phyloP scores from a whole-genome alignment of 495 filamentous ascomycete genomes.

The Extremus antarcticus region DNA sequence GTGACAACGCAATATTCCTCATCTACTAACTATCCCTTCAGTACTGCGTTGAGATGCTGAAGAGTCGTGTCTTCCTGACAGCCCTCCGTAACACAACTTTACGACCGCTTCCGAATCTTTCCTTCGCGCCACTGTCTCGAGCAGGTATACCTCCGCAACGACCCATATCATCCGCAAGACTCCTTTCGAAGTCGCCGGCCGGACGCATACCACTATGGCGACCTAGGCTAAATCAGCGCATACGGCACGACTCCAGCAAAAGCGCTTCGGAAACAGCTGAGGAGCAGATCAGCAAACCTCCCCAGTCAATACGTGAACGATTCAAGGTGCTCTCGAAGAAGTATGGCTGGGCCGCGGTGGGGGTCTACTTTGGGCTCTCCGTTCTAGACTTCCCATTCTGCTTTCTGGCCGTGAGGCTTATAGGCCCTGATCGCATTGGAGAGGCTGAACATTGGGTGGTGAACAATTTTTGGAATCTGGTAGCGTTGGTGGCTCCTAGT shows the following conservation, averaged over 20 bases:
- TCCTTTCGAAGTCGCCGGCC: background rate
- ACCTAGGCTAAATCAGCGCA: background rate
- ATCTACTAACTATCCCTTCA: background rate
- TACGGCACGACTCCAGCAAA: constrained; percentile 2
- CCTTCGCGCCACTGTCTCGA: background rate
- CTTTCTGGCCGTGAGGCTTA: constrained; percentile 68
- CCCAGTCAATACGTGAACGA: constrained; percentile 51
- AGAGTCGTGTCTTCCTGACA: background rate
- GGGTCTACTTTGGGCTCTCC: constrained; percentile 73
- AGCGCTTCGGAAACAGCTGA: background rate
- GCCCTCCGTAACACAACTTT: background rate
- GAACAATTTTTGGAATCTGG: constrained; percentile 31
- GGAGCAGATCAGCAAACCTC: constrained; percentile 21
- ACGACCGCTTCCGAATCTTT: background rate
- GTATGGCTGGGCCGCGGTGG: constrained; percentile 90
- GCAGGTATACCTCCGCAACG: background rate
- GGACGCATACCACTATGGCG: background rate
- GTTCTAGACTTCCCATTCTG: constrained; percentile 92
- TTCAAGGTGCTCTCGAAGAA: constrained; percentile 77
- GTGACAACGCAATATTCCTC: no score
- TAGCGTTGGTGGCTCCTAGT: constrained; percentile 39
- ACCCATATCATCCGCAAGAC: background rate
- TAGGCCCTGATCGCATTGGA: constrained; percentile 80
- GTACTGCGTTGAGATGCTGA: background rate
- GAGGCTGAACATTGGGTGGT: constrained; percentile 40